Conservation (phyloP, 108 stramenopile species). For the Stephanodiscus minutulus region DNA sequence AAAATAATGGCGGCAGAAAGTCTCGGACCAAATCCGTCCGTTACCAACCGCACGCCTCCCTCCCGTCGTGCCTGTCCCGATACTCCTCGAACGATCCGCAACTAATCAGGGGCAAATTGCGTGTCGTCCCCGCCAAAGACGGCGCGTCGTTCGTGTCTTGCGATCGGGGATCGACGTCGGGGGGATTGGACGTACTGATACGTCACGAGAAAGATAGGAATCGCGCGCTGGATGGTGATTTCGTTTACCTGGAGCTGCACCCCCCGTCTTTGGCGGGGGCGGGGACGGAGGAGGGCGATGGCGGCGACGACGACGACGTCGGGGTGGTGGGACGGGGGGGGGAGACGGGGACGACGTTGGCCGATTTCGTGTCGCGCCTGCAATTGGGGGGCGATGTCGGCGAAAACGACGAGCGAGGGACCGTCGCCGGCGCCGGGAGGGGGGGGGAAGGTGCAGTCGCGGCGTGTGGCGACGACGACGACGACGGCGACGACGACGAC, state of each 20-base stretch:
- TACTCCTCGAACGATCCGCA: slow-evolving; percentile 57
- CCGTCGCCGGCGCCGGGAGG: too few species aligned
- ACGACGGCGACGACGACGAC: too few species aligned
- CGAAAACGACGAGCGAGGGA: slow-evolving; percentile 25
- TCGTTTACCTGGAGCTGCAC: slow-evolving; percentile 80
- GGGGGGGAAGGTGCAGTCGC: slow-evolving; percentile 28
- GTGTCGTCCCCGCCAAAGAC: slow-evolving; percentile 54
- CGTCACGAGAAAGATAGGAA: slow-evolving; percentile 64
- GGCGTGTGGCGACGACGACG: slow-evolving; percentile 6
- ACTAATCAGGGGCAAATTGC: slow-evolving; percentile 71
- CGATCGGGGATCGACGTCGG: slow-evolving; percentile 61
- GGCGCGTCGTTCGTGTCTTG: slow-evolving; percentile 74
- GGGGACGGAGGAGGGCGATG: slow-evolving; percentile 34
- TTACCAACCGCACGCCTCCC: slow-evolving; percentile 51
- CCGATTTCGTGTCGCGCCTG: slow-evolving; percentile 30
- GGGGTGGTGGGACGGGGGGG: slow-evolving; percentile 19
- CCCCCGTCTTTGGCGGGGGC: not conserved
- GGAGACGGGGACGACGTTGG: slow-evolving; percentile 27
- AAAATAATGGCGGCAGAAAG: not conserved
- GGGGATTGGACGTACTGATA: slow-evolving; percentile 72
- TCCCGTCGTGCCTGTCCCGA: slow-evolving; percentile 49
- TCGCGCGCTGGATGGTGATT: slow-evolving; percentile 87
- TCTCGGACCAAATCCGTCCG: slow-evolving; percentile 27
- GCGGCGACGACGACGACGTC: slow-evolving; percentile 10
- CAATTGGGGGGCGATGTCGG: slow-evolving; percentile 15